These are phyloP conservation scores for Chaetomium globosum DNA, from an alignment of 2,329 filamentous ascomycete genomes.

Conservation along the genomic window DNA sequence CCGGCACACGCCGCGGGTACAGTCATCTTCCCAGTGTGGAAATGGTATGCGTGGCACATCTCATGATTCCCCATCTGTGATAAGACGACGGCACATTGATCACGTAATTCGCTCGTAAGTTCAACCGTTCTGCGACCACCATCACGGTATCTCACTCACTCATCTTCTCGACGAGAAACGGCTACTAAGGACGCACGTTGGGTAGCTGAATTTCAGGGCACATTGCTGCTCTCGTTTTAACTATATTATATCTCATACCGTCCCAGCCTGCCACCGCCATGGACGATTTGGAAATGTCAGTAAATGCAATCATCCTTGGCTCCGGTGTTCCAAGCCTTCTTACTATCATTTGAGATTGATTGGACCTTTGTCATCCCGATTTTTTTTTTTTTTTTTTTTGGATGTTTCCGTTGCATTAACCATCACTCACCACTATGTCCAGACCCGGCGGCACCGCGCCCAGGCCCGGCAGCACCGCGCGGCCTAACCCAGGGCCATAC, in stretches of 20 bases:
- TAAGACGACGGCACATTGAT: neutral
- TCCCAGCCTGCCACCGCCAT: neutral
- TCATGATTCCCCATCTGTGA: neutral
- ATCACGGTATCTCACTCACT: too few species aligned
- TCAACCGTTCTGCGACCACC: too few species aligned
- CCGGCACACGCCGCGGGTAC: neutral
- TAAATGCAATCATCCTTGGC: neutral
- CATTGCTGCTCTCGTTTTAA: neutral
- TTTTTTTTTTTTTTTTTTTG: accelerated
- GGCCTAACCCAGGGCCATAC: neutral
- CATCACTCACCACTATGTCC: neutral
- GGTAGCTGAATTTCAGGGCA: neutral
- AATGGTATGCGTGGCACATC: neutral
- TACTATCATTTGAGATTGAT: neutral
- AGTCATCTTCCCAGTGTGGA: neutral
- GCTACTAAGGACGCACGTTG: neutral
- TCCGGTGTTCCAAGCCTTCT: too few species aligned
- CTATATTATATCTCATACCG: neutral
- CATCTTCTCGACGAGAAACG: neutral
- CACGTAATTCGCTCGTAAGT: too few species aligned
- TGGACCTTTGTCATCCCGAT: neutral
- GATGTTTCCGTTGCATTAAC: neutral
- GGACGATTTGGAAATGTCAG: neutral
- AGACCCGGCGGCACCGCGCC: neutral
- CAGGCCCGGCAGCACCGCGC: neutral